Conservation (phyloP, 257 asterid genomes). For the Pogostemon cablin region DNA sequence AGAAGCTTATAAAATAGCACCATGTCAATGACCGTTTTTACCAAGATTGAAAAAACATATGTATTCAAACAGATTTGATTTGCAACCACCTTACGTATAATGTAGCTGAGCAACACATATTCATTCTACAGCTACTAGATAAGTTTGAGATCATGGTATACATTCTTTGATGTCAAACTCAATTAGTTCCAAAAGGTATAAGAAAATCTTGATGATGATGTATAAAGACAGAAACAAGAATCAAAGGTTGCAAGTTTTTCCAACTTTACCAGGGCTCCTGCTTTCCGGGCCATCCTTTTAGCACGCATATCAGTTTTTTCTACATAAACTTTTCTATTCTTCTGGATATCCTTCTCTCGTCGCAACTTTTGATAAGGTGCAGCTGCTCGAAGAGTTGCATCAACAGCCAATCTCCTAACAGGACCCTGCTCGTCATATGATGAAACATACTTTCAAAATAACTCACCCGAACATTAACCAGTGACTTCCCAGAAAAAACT, state of each 20-base stretch:
- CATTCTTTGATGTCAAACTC: background rate
- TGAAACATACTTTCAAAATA: constrained; percentile 11
- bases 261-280: constrained; percentile 94
- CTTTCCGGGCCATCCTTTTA: constrained; percentile 98
- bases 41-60: background rate
- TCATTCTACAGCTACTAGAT: constrained; percentile 3
- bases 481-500: constrained; percentile 4
- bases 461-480: background rate
- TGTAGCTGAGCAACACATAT: background rate
- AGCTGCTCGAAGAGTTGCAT: constrained; percentile 99
- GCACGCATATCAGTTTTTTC: constrained; percentile 99
- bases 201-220: constrained; percentile 16
- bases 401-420: constrained; percentile 96
- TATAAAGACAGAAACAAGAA: constrained; percentile 20
- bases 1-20: constrained; percentile 9
- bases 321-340: constrained; percentile 74
- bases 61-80: background rate
- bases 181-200: constrained; percentile 13
- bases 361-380: constrained; percentile 98
- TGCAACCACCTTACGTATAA: background rate
- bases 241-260: constrained; percentile 8
- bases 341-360: constrained; percentile 76
- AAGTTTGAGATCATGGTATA: background rate
- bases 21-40: background rate
- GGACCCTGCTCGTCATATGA: constrained; percentile 70